Evolutionary conservation across 495 filamentous ascomycete genomes (phyloP).

Genomic region (Parathielavia hyrcaniae): DNA sequence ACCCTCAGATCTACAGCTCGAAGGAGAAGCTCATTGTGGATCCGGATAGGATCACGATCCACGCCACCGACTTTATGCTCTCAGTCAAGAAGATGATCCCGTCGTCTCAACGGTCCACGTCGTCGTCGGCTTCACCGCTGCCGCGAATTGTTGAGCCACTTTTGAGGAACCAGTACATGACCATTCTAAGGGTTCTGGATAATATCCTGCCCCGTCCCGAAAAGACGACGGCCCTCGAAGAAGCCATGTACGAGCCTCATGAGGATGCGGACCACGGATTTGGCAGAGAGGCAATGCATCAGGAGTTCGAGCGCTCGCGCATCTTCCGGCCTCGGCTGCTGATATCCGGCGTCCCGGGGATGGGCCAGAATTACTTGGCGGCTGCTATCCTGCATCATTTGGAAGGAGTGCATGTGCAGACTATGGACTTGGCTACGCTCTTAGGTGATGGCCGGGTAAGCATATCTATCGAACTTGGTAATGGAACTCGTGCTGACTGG

Average conservation of each 20-base stretch:
- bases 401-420: conserved; percentile 88
- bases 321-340: conserved; percentile 85
- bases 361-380: conserved; percentile 91
- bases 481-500: conserved; percentile 20
- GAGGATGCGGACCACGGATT: conserved; percentile 71
- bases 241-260: conserved; percentile 87
- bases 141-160: conserved; percentile 75
- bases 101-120: conserved; percentile 81
- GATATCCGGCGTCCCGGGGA: conserved; percentile 68
- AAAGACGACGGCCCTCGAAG: conserved; percentile 79
- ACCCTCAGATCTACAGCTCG: conserved; percentile 91
- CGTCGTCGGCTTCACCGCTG: conserved; percentile 72
- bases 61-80: conserved; percentile 92
- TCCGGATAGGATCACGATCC: conserved; percentile 71
- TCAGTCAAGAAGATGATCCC: conserved; percentile 93
- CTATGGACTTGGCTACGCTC: conserved; percentile 84
- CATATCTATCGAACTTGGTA: not conserved
- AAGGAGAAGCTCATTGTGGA: conserved; percentile 86
- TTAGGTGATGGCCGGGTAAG: conserved; percentile 53
- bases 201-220: conserved; percentile 77
- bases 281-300: conserved; percentile 73
- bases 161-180: conserved; percentile 61
- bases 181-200: conserved; percentile 61
- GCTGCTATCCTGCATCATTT: conserved; percentile 82
- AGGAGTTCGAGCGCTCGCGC: conserved; percentile 83